Conservation (phyloP, 441 rosid species). For the Melastoma candidum region DNA sequence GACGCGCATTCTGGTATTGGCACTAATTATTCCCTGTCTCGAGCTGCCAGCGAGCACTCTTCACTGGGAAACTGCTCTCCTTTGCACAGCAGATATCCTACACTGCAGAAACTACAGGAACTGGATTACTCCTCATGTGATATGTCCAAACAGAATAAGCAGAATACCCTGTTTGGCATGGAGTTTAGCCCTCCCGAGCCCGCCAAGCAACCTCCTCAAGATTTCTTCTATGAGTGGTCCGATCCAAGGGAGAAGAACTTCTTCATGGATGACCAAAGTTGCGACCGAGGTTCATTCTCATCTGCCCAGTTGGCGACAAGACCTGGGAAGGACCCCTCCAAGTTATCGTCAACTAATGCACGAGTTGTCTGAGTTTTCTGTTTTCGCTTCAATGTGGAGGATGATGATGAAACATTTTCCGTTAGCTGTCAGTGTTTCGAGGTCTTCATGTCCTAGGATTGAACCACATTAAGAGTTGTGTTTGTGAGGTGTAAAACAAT, state of each 20-base stretch:
- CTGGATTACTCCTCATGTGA: slow-evolving; percentile 12
- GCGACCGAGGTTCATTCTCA: slow-evolving; percentile 10
- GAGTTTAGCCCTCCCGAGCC: slow-evolving; percentile 18
- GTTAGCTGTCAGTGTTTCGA: no score
- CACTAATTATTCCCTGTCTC: slow-evolving; percentile 11
- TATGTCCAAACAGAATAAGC: slow-evolving; percentile 25
- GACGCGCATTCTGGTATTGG: slow-evolving; percentile 15
- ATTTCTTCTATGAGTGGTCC: slow-evolving; percentile 26
- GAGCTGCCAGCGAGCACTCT: slow-evolving; percentile 14
- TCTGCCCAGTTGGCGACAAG: slow-evolving; percentile 6
- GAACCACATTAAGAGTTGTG: no score
- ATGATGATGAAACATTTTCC: no score
- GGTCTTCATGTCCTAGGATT: no score
- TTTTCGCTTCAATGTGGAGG: no score
- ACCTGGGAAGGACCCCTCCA: no score
- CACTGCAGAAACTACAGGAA: slow-evolving; percentile 17
- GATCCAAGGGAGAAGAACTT: slow-evolving; percentile 22
- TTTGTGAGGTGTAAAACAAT: no score
- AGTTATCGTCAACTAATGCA: no score
- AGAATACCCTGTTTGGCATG: slow-evolving; percentile 26
- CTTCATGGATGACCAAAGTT: slow-evolving; percentile 14
- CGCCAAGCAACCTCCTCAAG: slow-evolving; percentile 24
- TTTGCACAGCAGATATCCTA: slow-evolving; percentile 12
- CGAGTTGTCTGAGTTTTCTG: no score
- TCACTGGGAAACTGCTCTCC: slow-evolving; percentile 14